phyloP scores from a whole-genome alignment of 2,329 filamentous ascomycete species.

The Apiospora marii region DNA sequence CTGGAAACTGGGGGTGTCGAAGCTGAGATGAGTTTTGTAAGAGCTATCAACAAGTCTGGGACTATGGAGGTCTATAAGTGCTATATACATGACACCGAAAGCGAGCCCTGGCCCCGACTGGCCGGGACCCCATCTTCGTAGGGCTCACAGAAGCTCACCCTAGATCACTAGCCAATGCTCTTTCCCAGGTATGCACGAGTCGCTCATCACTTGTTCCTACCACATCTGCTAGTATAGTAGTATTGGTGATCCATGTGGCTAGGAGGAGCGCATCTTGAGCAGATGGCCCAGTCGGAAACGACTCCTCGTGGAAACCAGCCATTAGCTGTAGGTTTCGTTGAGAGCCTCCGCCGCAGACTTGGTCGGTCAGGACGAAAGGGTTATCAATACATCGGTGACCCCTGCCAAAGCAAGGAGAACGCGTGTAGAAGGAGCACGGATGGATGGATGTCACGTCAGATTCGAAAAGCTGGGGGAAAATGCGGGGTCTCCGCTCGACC shows the following conservation, averaged over 20 bases:
- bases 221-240: not conserved
- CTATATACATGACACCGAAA: not conserved
- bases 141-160: not conserved
- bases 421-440: not conserved
- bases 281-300: not conserved
- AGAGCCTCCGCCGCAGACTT: not conserved
- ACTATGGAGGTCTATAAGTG: not conserved
- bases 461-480: not conserved
- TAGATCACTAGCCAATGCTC: not conserved
- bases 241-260: not conserved
- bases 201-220: not conserved
- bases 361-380: slow-evolving; percentile 14
- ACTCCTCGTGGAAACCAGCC: not conserved
- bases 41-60: not conserved
- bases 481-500: slow-evolving; percentile 16
- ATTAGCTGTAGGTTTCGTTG: not conserved
- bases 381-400: not conserved
- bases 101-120: not conserved
- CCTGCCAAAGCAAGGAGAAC: not conserved
- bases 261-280: not conserved
- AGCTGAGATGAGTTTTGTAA: not conserved
- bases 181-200: slow-evolving; percentile 4
- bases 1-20: not conserved
- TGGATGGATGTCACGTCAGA: slow-evolving; percentile 16
- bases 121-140: slow-evolving; percentile 14